phyloP scores from a whole-genome alignment of 257 asterid species.

The Euphrasia confusa region DNA sequence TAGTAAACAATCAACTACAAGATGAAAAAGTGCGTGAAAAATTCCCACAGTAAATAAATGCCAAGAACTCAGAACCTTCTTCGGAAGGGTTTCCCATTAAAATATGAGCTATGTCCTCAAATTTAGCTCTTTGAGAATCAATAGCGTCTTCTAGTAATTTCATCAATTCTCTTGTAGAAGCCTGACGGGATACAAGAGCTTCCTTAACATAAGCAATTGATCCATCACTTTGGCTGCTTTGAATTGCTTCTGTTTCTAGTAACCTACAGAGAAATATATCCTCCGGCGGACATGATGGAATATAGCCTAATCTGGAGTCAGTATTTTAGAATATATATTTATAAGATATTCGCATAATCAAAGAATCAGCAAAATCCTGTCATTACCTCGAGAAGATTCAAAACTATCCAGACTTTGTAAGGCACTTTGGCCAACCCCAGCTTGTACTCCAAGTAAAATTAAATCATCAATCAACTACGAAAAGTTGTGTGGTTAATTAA shows the following conservation, averaged over 20 bases:
- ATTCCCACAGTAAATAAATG: neutral
- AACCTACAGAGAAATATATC: constrained; percentile 82
- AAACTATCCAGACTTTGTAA: constrained; percentile 49
- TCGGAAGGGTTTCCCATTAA: constrained; percentile 55
- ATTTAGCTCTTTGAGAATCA: constrained; percentile 58
- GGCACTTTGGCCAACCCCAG: constrained; percentile 54
- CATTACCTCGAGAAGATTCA: constrained; percentile 69
- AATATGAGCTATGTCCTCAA: constrained; percentile 45
- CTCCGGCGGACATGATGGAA: constrained; percentile 80
- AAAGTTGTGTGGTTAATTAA: constrained; percentile 23
- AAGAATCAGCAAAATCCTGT: constrained; percentile 11
- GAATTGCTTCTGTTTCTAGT: constrained; percentile 40
- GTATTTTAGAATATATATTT: constrained; percentile 16
- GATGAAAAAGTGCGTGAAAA: neutral
- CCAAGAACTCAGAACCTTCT: constrained; percentile 59
- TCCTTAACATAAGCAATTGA: constrained; percentile 44
- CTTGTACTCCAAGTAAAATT: constrained; percentile 67
- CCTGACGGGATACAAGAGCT: constrained; percentile 59
- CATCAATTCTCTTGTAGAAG: constrained; percentile 69
- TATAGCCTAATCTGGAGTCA: constrained; percentile 50
- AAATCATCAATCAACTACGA: constrained; percentile 73
- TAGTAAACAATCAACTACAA: constrained; percentile 6
- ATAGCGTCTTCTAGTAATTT: constrained; percentile 63
- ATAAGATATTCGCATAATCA: constrained; percentile 12
- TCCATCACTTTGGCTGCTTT: constrained; percentile 39